A percentile compares a stretch with the other conserved stretches of the same genome.
phyloP scores from a whole-genome alignment of 371 early-diverging fungal genomes.

The Entomophthora muscae region DNA sequence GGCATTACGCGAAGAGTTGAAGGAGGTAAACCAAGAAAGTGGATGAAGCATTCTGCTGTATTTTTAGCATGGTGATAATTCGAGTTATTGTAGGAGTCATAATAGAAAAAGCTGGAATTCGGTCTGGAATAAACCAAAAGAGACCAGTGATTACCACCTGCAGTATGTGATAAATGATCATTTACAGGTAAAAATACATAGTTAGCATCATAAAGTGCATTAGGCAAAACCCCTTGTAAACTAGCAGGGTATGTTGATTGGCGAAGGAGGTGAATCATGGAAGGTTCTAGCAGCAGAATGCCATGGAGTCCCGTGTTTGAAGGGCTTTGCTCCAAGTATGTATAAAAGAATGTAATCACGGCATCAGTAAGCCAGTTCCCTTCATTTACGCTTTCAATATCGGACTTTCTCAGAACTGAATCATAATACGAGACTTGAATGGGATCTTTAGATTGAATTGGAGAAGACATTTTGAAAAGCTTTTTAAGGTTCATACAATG shows the following conservation, averaged over 20 bases:
- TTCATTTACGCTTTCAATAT: not conserved
- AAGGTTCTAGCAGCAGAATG: not conserved
- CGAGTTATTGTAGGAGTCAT: constrained; percentile 1
- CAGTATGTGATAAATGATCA: not conserved
- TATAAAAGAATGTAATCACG: not conserved
- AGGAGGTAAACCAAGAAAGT: not conserved
- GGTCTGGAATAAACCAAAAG: constrained; percentile 4
- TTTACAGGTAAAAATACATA: constrained; percentile 7
- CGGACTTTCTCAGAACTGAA: not conserved
- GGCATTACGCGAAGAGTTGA: not conserved
- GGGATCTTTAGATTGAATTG: not conserved
- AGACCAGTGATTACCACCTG: constrained; percentile 8
- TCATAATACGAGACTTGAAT: constrained; percentile 1
- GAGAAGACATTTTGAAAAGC: not conserved
- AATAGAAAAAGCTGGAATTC: constrained; percentile 3
- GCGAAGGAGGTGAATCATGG: constrained; percentile 4
- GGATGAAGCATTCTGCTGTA: not conserved
- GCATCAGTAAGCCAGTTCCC: constrained; percentile 3
- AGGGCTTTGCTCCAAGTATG: not conserved
- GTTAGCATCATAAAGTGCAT: not conserved
- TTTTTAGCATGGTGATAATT: constrained; percentile 2
- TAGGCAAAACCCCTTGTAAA: constrained; percentile 1
- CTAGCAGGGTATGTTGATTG: not conserved
- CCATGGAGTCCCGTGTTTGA: not conserved
- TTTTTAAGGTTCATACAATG: not conserved